Evolutionary conservation across 148 eudicot species (phyloP).

Genomic region (Chenopodium formosanum): DNA sequence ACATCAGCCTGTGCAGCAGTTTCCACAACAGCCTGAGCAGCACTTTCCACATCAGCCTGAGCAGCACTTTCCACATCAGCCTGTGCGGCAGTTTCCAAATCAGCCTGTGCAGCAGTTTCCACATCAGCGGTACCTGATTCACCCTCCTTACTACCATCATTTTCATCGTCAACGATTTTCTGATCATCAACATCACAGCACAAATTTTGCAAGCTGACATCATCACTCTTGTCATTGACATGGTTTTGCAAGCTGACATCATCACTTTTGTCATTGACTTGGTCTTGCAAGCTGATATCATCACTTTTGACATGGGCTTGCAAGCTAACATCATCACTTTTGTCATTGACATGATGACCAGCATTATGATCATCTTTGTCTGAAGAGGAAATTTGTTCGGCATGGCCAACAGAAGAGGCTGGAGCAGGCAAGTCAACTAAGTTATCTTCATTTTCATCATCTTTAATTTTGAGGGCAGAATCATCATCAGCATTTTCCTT

Average conservation of each 20-base stretch:
- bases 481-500: slow-evolving; percentile 43
- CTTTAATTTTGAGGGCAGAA: slow-evolving; percentile 28
- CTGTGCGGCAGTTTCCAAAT: slow-evolving; percentile 12
- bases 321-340: slow-evolving; percentile 4
- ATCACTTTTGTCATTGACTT: slow-evolving; percentile 19
- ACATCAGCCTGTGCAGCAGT: not conserved
- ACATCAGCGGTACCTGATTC: slow-evolving; percentile 16
- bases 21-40: too few species aligned
- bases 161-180: slow-evolving; percentile 3
- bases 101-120: slow-evolving; percentile 12
- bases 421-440: slow-evolving; percentile 28
- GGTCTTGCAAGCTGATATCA: not conserved
- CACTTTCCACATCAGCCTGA: not conserved
- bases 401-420: slow-evolving; percentile 19
- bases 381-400: slow-evolving; percentile 23
- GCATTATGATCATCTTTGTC: slow-evolving; percentile 23
- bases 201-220: not conserved
- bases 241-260: not conserved
- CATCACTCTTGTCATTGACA: slow-evolving; percentile 22
- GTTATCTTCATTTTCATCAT: slow-evolving; percentile 33
- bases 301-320: slow-evolving; percentile 8
- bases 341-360: slow-evolving; percentile 17
- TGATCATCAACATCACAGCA: slow-evolving; percentile 4
- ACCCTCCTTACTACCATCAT: slow-evolving; percentile 4
- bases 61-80: not conserved